Evolutionary conservation across 1,284 basidiomycete genomes (phyloP), one percentile per base, ranked within the genome.

Genomic region (Pseudozyma sp.): DNA sequence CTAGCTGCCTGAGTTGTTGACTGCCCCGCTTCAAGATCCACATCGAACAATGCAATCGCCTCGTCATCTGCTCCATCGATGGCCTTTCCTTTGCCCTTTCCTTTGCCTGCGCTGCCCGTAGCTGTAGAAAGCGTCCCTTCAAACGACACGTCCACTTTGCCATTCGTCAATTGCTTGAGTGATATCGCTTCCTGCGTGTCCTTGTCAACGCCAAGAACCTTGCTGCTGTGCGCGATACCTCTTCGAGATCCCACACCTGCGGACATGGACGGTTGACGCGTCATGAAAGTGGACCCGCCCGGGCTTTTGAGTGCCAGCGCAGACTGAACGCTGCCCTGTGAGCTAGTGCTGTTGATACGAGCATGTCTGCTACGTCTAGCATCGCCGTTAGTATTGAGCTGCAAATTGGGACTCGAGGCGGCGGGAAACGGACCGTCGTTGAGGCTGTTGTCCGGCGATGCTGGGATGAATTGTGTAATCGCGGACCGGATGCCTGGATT

Each of bases 61-160:
- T 55, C 35, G 7, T 40, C 52, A 0, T 47, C 42, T 10, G 45
- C 60, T 2, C 25, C 53, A 18, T 65, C 54, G 3, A 36, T 51
- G 8, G 63, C 59, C 51, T 59, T 18, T 47, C 47, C 51, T 74
- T 74, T 16, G 62, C 71, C 35, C 65, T 69, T 52, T 53, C 31
- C 21, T 25, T 13, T 14, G 52, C 42, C 13, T 52, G 50, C 8
- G 56, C 53, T 14, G 40, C 25, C 3, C 54, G 55, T 6, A 34
- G n/a, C 1, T 21, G 48, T 44, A 2, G 18, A 47, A 25, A 68
- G 45, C 7, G 65, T 51, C 7, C 54, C 66, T 39, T 74, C 71
- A 59, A 74, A 74, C 2, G 75, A 73, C 21, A 70, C 72, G 36
- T 73, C 68, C 13, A 77, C 68, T 25, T 77, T 66, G 44, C 72